phyloP scores from a whole-genome alignment of 257 asterid species.

The Fraxinus americana region DNA sequence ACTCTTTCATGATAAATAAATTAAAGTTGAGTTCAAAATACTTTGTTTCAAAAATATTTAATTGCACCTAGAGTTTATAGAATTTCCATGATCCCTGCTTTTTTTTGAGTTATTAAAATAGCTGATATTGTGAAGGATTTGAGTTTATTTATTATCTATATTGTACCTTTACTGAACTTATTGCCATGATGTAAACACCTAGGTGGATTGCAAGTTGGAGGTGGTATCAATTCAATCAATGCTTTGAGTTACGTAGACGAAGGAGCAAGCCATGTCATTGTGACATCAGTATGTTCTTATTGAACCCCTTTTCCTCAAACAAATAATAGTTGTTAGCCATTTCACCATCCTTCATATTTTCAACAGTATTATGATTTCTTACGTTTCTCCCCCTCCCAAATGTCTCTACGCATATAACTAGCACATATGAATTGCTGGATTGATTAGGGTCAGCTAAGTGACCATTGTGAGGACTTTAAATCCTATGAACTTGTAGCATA shows the following conservation, averaged over 20 bases:
- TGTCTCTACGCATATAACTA: conserved; percentile 9
- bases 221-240: conserved; percentile 81
- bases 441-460: neutral
- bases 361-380: neutral
- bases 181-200: conserved; percentile 40
- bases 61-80: neutral
- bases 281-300: conserved; percentile 77
- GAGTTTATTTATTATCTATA: neutral
- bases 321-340: conserved; percentile 5
- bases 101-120: conserved; percentile 7
- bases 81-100: neutral
- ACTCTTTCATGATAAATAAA: conserved; percentile 8
- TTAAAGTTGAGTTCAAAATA: neutral
- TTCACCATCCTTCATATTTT: conserved; percentile 5
- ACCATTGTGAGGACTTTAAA: conserved; percentile 7
- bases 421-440: conserved; percentile 2
- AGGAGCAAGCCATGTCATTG: conserved; percentile 99
- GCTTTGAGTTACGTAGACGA: conserved; percentile 77
- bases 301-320: neutral
- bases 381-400: neutral
- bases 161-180: conserved; percentile 42
- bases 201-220: conserved; percentile 99
- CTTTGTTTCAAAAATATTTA: neutral
- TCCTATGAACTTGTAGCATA: neutral
- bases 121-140: conserved; percentile 2